Conservation (phyloP, 1,139 yeast genomes). For the Debaryomycetaceae sp. region DNA sequence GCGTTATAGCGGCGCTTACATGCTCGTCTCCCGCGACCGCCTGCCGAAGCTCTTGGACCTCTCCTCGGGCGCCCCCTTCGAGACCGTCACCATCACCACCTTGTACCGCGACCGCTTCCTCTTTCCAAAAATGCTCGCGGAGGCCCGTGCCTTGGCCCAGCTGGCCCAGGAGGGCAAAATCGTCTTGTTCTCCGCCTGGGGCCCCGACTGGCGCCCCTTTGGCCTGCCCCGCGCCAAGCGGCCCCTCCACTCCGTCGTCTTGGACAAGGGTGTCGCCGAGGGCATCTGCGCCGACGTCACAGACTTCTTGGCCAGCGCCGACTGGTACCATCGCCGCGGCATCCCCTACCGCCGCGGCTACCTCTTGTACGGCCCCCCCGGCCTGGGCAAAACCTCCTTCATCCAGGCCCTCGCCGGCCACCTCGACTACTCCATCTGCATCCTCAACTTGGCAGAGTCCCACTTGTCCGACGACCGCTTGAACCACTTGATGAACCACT, state of each 20-base stretch:
- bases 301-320: conserved; percentile 70
- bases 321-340: conserved; percentile 93
- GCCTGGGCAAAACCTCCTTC: conserved; percentile 91
- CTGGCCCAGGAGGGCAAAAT: conserved; percentile 87
- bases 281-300: conserved; percentile 57
- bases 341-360: conserved; percentile 96
- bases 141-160: conserved; percentile 78
- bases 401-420: conserved; percentile 97
- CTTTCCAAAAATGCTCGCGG: conserved; percentile 63
- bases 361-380: conserved; percentile 93
- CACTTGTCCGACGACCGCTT: conserved; percentile 89
- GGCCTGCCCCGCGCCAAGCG: conserved; percentile 93
- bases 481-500: conserved; percentile 91
- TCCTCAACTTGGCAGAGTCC: conserved; percentile 79
- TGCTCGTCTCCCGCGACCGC: conserved; percentile 82
- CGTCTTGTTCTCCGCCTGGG: conserved; percentile 88
- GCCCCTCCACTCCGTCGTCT: conserved; percentile 70
- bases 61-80: conserved; percentile 90
- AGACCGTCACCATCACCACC: conserved; percentile 87
- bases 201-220: conserved; percentile 98
- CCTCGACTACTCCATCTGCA: conserved; percentile 89
- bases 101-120: conserved; percentile 69
- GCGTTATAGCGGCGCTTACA: conserved; percentile 76
- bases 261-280: conserved; percentile 67
- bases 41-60: conserved; percentile 82